Base-by-base conservation (phyloP, 768 basidiomycete species). In the Tricholoma flavovirens region DNA sequence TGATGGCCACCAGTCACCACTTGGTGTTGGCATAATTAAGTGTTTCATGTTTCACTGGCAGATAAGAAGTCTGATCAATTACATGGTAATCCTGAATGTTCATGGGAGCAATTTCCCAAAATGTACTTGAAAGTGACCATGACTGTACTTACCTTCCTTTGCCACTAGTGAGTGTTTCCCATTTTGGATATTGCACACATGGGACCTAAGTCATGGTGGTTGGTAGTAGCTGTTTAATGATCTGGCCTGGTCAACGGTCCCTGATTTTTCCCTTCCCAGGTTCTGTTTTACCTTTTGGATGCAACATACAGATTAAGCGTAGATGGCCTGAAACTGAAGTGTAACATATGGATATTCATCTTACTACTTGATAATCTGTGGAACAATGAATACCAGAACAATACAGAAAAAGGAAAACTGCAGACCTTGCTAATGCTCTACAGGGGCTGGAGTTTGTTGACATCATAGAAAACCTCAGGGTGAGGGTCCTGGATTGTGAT, bases 391-490 rank as follows among this genome's bases (percentile, higher is more conserved):
- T 38, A 38, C 36, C 36, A 38, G 36, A n/a, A n/a, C n/a, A n/a
- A n/a, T n/a, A n/a, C n/a, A n/a, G n/a, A 38, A 38, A 38, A 38
- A 38, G 36, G 10, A 38, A 38, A 38, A 38, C 36, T 38, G 36
- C 36, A 38, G 14, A 38, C 36, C 36, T 38, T 38, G 36, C 36
- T 38, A 38, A n/a, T 38, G 36, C 36, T 38, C 36, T 38, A 38
- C 36, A 38, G 36, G 36, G 36, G 36, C 36, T n/a, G 36, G 36
- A 38, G 36, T 38, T 38, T 38, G n/a, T 38, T 38, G 36, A 38
- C n/a, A 21, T 57, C 56, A 33, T 56, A 57, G 15, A 22, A 51
- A 6, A 56, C 50, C 10, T 55, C 40, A 5, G 54, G 57, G n/a
- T 21, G 29, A 1, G 38, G 54, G 26, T 60, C 48, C 9, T 49